Conservation (phyloP, 108 stramenopile genomes). For the Phaeodactylum tricornutum region DNA sequence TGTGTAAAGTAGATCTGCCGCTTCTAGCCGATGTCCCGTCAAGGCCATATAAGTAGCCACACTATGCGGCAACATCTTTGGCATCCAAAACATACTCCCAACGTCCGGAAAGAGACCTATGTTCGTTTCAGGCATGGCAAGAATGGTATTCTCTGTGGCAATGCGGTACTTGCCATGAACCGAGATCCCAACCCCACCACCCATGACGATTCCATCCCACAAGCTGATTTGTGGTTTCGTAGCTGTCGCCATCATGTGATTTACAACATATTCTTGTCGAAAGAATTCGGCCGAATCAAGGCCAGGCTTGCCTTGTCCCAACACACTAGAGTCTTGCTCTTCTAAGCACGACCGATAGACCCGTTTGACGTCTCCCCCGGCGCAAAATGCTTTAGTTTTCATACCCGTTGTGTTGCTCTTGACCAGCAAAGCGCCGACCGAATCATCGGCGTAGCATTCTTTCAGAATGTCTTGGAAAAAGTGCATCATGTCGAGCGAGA, state of each 20-base stretch:
- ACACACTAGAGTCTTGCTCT: conserved; percentile 1
- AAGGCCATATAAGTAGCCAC: conserved; percentile 86
- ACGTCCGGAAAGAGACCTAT: conserved; percentile 98
- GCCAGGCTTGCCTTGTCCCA: conserved; percentile 11
- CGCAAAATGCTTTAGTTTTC: conserved; percentile 75
- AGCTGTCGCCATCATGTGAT: conserved; percentile 47
- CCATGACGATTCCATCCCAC: conserved; percentile 99
- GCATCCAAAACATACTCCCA: conserved; percentile 84
- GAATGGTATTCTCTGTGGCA: conserved; percentile 86
- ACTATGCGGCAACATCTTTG: conserved; percentile 58
- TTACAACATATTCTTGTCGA: conserved; percentile 81
- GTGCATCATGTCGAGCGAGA: conserved; percentile 52
- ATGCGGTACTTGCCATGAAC: conserved; percentile 89
- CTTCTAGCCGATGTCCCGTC: conserved; percentile 78
- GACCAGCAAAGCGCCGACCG: conserved; percentile 38
- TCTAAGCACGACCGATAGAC: conserved; percentile 43
- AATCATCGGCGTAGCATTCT: conserved; percentile 33
- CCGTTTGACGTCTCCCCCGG: conserved; percentile 88
- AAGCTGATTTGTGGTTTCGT: conserved; percentile 65
- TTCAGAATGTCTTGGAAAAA: conserved; percentile 36
- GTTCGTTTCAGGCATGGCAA: conserved; percentile 97
- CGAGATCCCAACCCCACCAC: conserved; percentile 94
- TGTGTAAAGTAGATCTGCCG: conserved; percentile 74
- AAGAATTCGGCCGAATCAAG: conserved; percentile 60
- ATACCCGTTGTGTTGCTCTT: conserved; percentile 31